Percentiles rank a stretch among this genome's conserved stretches.
These are phyloP conservation scores for Meyerozyma elateridarum DNA, from an alignment of 1,139 yeast genomes.

Conservation along the genomic window DNA sequence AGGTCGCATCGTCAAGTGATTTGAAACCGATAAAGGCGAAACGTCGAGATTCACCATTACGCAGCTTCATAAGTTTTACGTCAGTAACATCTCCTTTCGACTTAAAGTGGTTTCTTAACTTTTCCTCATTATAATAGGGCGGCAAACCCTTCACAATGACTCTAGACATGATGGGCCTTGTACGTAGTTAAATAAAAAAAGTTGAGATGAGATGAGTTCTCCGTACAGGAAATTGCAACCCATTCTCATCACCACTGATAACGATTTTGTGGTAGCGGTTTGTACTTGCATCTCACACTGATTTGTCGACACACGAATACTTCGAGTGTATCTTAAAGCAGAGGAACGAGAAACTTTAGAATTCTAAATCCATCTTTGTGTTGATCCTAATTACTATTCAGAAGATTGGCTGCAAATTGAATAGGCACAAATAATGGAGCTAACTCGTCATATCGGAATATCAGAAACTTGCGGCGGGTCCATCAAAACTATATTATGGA, in stretches of 20 bases:
- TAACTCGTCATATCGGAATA: not conserved
- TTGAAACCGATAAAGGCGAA: conserved; percentile 92
- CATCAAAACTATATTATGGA: no score
- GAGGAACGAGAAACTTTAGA: not conserved
- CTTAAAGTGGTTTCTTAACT: conserved; percentile 64
- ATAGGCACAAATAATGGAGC: conserved; percentile 2
- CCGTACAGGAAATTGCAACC: conserved; percentile 1
- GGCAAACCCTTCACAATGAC: conserved; percentile 95
- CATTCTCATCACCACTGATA: no score
- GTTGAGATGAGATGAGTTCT: conserved; percentile 1
- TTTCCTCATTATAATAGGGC: conserved; percentile 69
- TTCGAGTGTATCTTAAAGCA: no score
- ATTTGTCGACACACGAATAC: no score
- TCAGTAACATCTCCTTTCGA: conserved; percentile 72
- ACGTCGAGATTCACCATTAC: conserved; percentile 82
- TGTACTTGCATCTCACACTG: no score
- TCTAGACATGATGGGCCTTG: conserved; percentile 65
- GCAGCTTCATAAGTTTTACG: conserved; percentile 74
- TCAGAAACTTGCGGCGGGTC: no score
- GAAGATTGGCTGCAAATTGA: conserved; percentile 1
- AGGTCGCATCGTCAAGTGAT: conserved; percentile 65
- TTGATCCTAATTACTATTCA: not conserved
- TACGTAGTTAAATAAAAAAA: conserved; percentile 1
- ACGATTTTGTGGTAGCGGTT: no score
- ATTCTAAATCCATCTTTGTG: not conserved